These are phyloP conservation scores for Pseudogymnoascus pannorum DNA, from an alignment of 2,329 filamentous ascomycete species.

Conservation along the genomic window DNA sequence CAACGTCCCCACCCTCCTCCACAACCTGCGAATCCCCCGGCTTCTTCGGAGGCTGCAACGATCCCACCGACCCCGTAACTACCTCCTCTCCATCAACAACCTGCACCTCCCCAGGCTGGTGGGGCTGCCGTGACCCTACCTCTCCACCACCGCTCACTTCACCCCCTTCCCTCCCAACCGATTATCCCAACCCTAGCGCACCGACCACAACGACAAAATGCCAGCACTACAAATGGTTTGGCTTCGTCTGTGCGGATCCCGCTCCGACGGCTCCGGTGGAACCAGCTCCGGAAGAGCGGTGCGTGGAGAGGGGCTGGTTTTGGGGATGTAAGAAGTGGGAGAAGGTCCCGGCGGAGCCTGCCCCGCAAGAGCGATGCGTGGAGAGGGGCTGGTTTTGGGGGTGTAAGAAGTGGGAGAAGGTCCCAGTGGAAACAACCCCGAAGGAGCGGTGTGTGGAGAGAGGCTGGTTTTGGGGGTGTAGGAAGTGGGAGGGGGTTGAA, in stretches of 20 bases:
- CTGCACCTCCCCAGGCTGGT: slow-evolving; percentile 34
- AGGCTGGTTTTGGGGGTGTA: slow-evolving; percentile 23
- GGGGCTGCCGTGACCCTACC: slow-evolving; percentile 40
- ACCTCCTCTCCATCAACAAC: slow-evolving; percentile 28
- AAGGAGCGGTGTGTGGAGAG: too few species aligned
- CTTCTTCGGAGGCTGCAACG: slow-evolving; percentile 41
- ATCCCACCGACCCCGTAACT: slow-evolving; percentile 31
- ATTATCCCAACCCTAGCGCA: slow-evolving; percentile 10
- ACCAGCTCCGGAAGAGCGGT: slow-evolving; percentile 17
- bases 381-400: slow-evolving; percentile 22
- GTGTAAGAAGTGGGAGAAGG: slow-evolving; percentile 25
- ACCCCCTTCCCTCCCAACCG: slow-evolving; percentile 24
- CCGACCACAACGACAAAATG: slow-evolving; percentile 23
- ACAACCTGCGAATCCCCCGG: slow-evolving; percentile 36
- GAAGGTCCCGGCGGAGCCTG: slow-evolving; percentile 10
- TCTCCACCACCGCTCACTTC: slow-evolving; percentile 31
- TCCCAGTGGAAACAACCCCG: too few species aligned
- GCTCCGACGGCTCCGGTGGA: slow-evolving; percentile 15
- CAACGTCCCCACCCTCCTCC: slow-evolving; percentile 25
- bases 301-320: slow-evolving; percentile 22
- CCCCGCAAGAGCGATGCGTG: slow-evolving; percentile 19
- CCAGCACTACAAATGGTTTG: slow-evolving; percentile 25
- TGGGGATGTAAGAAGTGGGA: slow-evolving; percentile 25
- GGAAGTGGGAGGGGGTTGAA: slow-evolving; percentile 18
- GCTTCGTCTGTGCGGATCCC: slow-evolving; percentile 25